Evolutionary conservation across 2,329 filamentous ascomycete species (phyloP).

Genomic region (Aurifilum marmelostoma): DNA sequence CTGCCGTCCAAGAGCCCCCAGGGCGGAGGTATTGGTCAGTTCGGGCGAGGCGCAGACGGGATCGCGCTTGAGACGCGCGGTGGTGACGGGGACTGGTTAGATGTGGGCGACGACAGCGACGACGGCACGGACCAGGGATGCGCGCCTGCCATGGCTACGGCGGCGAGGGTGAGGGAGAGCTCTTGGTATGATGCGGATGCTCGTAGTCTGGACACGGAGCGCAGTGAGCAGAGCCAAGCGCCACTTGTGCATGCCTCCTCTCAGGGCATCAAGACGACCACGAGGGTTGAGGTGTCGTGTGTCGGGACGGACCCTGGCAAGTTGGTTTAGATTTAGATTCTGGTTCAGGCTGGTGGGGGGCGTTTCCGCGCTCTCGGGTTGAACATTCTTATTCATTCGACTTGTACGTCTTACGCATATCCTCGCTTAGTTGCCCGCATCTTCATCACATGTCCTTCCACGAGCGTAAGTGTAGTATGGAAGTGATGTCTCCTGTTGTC

Average conservation of each 20-base stretch:
- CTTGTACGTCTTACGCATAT: not conserved
- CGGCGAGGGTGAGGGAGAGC: not conserved
- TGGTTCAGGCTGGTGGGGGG: not conserved
- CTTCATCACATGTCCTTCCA: not conserved
- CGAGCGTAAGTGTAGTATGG: not conserved
- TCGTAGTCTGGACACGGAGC: not conserved
- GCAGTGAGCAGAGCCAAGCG: conserved; percentile 13
- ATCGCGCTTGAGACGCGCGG: conserved; percentile 10
- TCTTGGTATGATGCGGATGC: not conserved
- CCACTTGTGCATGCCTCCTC: not conserved
- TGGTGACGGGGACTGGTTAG: not conserved
- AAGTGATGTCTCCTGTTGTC: not conserved
- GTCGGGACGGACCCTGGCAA: not conserved
- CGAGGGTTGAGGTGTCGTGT: conserved; percentile 16
- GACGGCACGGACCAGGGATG: not conserved
- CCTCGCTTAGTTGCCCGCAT: not conserved
- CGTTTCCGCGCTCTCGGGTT: not conserved
- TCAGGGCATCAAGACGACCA: conserved; percentile 13
- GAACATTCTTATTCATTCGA: not conserved
- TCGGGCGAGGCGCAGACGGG: conserved; percentile 10
- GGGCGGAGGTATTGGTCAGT: conserved; percentile 5
- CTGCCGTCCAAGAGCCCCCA: conserved; percentile 8
- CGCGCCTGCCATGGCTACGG: not conserved
- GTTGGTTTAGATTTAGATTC: not conserved
- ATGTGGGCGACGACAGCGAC: not conserved